Conservation (phyloP, 148 eudicot genomes). For the Fagopyrum tataricum region DNA sequence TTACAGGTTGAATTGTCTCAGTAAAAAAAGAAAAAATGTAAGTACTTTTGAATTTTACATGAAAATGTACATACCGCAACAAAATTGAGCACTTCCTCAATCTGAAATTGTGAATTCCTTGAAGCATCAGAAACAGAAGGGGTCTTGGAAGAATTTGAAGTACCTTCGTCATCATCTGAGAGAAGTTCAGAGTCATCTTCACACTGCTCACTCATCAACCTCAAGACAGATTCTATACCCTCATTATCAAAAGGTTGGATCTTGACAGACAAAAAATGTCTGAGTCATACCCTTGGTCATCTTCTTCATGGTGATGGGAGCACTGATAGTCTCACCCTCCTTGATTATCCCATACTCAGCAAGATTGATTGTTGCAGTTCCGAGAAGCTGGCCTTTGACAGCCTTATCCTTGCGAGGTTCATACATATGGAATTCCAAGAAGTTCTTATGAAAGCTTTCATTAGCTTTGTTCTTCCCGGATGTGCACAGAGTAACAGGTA, state of each 20-base stretch:
- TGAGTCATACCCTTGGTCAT: constrained; percentile 36
- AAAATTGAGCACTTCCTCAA: constrained; percentile 36
- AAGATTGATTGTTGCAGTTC: constrained; percentile 58
- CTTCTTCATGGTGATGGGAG: constrained; percentile 55
- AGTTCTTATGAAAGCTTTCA: constrained; percentile 59
- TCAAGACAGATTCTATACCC: constrained; percentile 47
- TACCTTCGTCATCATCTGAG: constrained; percentile 59
- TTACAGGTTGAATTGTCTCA: neutral
- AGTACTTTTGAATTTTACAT: too few species aligned
- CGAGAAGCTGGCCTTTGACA: constrained; percentile 61
- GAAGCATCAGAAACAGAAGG: constrained; percentile 34
- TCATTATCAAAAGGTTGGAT: constrained; percentile 68
- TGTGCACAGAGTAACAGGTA: constrained; percentile 43
- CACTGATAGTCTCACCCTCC: constrained; percentile 33
- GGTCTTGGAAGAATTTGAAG: constrained; percentile 40
- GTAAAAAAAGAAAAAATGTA: too few species aligned
- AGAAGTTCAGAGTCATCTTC: constrained; percentile 56
- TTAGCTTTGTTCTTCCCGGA: constrained; percentile 30
- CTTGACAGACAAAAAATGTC: constrained; percentile 45
- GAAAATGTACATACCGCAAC: constrained; percentile 21
- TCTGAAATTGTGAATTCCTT: constrained; percentile 26
- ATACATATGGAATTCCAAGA: constrained; percentile 64
- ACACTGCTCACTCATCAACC: constrained; percentile 38
- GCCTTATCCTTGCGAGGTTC: constrained; percentile 67
- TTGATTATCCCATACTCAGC: constrained; percentile 68